Evolutionary conservation across 805 yeast species (phyloP), one percentile per base, ranked within the genome.

Genomic region (Saturnispora zaruensis): DNA sequence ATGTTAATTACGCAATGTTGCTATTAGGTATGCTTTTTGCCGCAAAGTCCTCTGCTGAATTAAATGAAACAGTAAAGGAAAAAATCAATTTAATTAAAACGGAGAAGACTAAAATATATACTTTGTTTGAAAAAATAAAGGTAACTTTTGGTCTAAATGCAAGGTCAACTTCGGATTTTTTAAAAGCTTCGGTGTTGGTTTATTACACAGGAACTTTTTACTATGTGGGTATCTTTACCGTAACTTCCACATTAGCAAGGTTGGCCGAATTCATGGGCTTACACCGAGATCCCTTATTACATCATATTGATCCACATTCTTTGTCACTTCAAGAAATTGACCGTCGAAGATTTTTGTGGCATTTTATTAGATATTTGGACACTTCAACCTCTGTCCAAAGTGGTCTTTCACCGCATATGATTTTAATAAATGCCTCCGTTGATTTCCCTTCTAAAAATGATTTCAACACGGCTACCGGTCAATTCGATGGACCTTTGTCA

Each of bases 361-460:
- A 54, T 44, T 52, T 33, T 30, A 33, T 52, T 24, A 45, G 55
- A 44, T 52, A 43, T 21, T 44, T 54, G 32, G 57, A 54, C 48
- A 54, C 57, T 14, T 34, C 53, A 23, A 36, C 57, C 3, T 52
- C 57, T 21, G 24, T 50, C 32, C 48, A 50, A 41, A 47, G 53
- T 14, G 57, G 57, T 11, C 41, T 54, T 41, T 52, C 57, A 4
- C 57, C 57, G 3, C 57, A 52, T 46, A 54, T 54, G 57, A 48
- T 52, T 44, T 50, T 54, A 51, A 50, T 52, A 3, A 54, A 52
- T 47, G 46, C 57, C 5, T 52, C 57, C 6, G 42, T 52, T 1
- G 46, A 48, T 14, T 48, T 54, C 18, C 57, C 57, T 7, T 54
- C 52, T 14, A 54, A 52, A 41, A 24, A 32, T 44, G 53, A 50